These are phyloP conservation scores for Aspergillus tubingensis DNA, from an alignment of 2,329 filamentous ascomycete genomes.

Conservation along the genomic window DNA sequence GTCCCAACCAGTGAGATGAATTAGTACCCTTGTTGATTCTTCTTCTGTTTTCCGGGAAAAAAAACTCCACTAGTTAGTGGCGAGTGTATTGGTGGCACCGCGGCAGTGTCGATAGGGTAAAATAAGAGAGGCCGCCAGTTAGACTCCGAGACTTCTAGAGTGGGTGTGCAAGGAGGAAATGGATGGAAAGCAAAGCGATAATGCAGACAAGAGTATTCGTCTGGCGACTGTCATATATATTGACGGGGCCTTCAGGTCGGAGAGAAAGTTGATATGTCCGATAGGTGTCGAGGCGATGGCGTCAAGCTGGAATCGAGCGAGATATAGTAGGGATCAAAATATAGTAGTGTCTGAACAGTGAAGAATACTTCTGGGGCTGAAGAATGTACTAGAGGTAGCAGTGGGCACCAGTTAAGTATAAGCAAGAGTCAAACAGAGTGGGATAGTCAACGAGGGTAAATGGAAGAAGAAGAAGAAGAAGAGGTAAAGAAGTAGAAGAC, in stretches of 20 bases:
- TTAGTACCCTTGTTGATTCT: background rate
- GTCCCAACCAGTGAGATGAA: background rate
- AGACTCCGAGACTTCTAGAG: background rate
- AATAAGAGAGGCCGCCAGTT: background rate
- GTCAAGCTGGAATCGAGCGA: background rate
- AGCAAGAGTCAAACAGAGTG: background rate
- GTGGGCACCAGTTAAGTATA: background rate
- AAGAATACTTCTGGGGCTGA: background rate
- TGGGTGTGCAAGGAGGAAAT: background rate
- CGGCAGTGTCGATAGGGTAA: background rate
- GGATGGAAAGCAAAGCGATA: background rate
- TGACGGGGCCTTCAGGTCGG: background rate
- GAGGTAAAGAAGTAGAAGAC: conserved; percentile 2
- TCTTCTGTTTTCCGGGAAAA: background rate
- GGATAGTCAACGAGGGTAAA: background rate
- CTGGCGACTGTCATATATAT: background rate
- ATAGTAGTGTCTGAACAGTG: background rate
- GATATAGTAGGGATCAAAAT: background rate
- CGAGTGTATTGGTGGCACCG: background rate
- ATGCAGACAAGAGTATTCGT: background rate
- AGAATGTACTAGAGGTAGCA: background rate
- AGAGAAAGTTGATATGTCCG: background rate
- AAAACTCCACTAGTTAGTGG: background rate
- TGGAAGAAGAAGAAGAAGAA: background rate
- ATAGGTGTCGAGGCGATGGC: background rate